Evolutionary conservation across 2,329 filamentous ascomycete genomes (phyloP).

Genomic region (Fusarium sp.): DNA sequence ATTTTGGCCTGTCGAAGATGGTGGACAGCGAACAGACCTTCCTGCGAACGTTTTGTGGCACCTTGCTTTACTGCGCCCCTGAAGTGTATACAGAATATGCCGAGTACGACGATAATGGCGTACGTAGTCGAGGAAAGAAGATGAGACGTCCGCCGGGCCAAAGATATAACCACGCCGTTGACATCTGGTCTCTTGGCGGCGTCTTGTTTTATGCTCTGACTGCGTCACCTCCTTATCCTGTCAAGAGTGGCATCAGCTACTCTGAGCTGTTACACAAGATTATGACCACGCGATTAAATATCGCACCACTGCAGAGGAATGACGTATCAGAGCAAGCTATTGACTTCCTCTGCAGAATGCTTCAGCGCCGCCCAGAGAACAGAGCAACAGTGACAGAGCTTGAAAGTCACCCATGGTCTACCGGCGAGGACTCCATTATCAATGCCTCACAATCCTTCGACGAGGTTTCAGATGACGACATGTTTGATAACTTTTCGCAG

Average conservation of each 20-base stretch:
- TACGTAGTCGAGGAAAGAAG: slow-evolving; percentile 72
- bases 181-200: slow-evolving; percentile 96
- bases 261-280: slow-evolving; percentile 86
- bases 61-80: slow-evolving; percentile 93
- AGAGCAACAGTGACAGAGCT: slow-evolving; percentile 80
- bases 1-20: slow-evolving; percentile 97
- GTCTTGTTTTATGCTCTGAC: slow-evolving; percentile 92
- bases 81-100: slow-evolving; percentile 87
- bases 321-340: slow-evolving; percentile 76
- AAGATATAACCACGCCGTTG: slow-evolving; percentile 90
- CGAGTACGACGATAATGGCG: slow-evolving; percentile 77
- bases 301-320: slow-evolving; percentile 68
- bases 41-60: slow-evolving; percentile 95
- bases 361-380: slow-evolving; percentile 82
- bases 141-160: slow-evolving; percentile 68
- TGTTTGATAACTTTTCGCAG: slow-evolving; percentile 71
- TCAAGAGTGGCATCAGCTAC: slow-evolving; percentile 79
- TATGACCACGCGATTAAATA: slow-evolving; percentile 81
- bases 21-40: slow-evolving; percentile 92
- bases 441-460: slow-evolving; percentile 65
- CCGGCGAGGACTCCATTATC: slow-evolving; percentile 47
- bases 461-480: slow-evolving; percentile 71
- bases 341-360: slow-evolving; percentile 81
- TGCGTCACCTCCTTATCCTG: slow-evolving; percentile 82
- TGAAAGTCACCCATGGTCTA: slow-evolving; percentile 80